Percentiles rank a stretch among this genome's conserved stretches.
Evolutionary conservation across 306 rosid genomes (phyloP).

Genomic region (Cucumis cinereus): DNA sequence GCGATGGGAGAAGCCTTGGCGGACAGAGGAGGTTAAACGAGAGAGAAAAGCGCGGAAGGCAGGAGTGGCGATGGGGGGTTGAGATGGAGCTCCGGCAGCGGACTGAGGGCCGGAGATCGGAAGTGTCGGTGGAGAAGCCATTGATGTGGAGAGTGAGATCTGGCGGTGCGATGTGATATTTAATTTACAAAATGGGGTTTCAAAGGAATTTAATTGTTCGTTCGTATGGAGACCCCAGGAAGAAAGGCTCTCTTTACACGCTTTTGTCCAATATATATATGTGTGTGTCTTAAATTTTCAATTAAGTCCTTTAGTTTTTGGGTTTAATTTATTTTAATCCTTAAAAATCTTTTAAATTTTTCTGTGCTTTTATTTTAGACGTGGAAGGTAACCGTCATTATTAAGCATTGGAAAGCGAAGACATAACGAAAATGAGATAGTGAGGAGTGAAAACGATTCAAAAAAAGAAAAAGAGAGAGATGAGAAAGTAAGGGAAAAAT

Average conservation of each 20-base stretch:
- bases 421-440: no score
- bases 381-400: no score
- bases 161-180: background rate
- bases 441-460: no score
- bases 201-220: background rate
- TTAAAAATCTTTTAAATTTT: no score
- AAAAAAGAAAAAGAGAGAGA: no score
- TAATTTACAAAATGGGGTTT: background rate
- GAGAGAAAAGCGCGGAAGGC: conserved; percentile 81
- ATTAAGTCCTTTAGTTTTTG: background rate
- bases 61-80: conserved; percentile 60
- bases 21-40: conserved; percentile 50
- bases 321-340: no score
- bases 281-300: background rate
- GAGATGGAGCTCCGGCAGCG: conserved; percentile 18
- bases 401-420: no score
- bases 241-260: background rate
- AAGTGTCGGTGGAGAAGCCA: conserved; percentile 74
- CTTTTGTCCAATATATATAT: background rate
- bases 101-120: conserved; percentile 51
- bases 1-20: conserved; percentile 67
- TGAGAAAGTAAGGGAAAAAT: no score
- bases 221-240: background rate
- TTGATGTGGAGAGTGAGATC: conserved; percentile 17
- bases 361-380: no score